Percentiles rank a stretch among this genome's conserved stretches.
Conservation (phyloP, 352 stramenopile genomes). For the Phytophthora sp. region DNA sequence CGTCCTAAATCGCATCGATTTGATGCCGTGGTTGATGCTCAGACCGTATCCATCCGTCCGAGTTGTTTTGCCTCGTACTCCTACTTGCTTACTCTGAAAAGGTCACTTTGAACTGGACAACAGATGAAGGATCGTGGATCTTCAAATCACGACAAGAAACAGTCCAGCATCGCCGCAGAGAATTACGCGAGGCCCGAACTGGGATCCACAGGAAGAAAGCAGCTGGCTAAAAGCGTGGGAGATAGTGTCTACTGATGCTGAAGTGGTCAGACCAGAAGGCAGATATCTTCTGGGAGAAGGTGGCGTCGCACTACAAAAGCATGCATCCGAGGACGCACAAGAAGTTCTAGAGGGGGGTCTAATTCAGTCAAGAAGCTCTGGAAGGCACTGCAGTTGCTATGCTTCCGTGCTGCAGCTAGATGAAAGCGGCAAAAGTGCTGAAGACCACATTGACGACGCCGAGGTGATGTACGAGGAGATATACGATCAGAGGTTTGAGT, state of each 20-base stretch:
- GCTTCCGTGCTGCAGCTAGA: background rate
- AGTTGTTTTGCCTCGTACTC: background rate
- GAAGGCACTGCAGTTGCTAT: background rate
- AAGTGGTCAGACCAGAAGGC: background rate
- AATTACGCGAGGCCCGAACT: background rate
- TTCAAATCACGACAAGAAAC: background rate
- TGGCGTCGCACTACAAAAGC: background rate
- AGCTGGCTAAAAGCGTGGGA: background rate
- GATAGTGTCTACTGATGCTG: background rate
- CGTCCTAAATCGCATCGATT: background rate
- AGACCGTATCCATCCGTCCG: background rate
- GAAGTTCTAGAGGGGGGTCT: background rate
- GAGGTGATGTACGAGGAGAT: background rate
- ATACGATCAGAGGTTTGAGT: background rate
- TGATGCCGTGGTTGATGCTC: background rate
- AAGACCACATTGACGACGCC: background rate
- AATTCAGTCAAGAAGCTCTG: background rate
- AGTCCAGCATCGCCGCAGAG: background rate
- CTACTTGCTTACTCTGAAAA: background rate
- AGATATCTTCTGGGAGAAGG: background rate
- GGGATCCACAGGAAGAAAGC: background rate
- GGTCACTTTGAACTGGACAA: background rate
- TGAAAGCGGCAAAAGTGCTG: background rate
- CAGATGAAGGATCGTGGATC: background rate
- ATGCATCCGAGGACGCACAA: background rate